These are phyloP conservation scores for Orbilia blumenaviensis DNA, from an alignment of 2,329 filamentous ascomycete species.

Conservation along the genomic window DNA sequence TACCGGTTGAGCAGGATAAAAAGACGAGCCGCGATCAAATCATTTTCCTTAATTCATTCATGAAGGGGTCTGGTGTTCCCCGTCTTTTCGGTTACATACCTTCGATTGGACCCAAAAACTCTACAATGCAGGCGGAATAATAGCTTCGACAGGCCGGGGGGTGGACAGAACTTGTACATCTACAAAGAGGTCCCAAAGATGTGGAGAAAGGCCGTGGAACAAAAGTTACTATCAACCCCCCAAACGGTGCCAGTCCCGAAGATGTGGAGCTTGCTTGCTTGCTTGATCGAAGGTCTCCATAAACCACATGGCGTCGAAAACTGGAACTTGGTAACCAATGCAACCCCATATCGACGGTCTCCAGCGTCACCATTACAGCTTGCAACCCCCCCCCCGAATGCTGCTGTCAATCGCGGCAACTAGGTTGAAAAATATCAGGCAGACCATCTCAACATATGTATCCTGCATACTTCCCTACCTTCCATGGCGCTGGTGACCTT, in stretches of 20 bases:
- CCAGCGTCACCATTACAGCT: slow-evolving; percentile 17
- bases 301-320: slow-evolving; percentile 32
- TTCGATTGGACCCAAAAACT: background rate
- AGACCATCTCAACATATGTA: slow-evolving; percentile 34
- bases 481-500: slow-evolving; percentile 49
- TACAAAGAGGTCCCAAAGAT: background rate
- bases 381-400: slow-evolving; percentile 10
- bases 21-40: slow-evolving; percentile 11
- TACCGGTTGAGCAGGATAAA: slow-evolving; percentile 49
- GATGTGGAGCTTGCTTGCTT: slow-evolving; percentile 37
- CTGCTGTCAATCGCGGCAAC: slow-evolving; percentile 8
- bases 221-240: slow-evolving; percentile 1
- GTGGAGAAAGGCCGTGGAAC: slow-evolving; percentile 9
- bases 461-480: slow-evolving; percentile 7
- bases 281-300: slow-evolving; percentile 23
- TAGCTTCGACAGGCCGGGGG: slow-evolving; percentile 7
- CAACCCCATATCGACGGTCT: slow-evolving; percentile 32
- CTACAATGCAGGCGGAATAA: slow-evolving; percentile 24
- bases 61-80: background rate
- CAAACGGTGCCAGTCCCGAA: slow-evolving; percentile 32
- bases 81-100: slow-evolving; percentile 2
- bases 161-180: slow-evolving; percentile 11
- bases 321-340: slow-evolving; percentile 48
- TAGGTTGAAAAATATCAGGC: slow-evolving; percentile 20
- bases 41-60: background rate